Conservation (phyloP, 495 filamentous ascomycete species). For the Neurospora pannonica region DNA sequence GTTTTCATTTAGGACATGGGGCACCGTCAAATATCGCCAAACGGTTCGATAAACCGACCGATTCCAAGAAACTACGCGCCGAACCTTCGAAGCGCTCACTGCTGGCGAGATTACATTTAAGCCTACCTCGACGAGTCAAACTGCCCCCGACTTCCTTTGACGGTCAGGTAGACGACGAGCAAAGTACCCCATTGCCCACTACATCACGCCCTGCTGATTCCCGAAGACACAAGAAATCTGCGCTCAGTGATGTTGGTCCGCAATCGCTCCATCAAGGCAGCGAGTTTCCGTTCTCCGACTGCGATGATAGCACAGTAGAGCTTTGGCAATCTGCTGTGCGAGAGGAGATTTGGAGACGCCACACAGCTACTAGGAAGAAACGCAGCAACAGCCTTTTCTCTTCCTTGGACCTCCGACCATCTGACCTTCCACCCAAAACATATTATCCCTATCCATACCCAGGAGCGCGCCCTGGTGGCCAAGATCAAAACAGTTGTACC, state of each 20-base stretch:
- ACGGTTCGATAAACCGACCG: slow-evolving; percentile 24
- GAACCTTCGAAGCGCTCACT: slow-evolving; percentile 18
- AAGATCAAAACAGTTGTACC: background rate
- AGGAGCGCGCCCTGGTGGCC: background rate
- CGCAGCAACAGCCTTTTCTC: slow-evolving; percentile 1
- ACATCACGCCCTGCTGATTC: background rate
- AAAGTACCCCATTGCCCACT: background rate
- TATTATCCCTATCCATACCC: background rate
- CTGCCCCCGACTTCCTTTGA: slow-evolving; percentile 12
- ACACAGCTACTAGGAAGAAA: slow-evolving; percentile 5
- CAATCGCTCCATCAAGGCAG: background rate
- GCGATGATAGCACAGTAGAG: slow-evolving; percentile 10
- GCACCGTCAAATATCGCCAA: slow-evolving; percentile 16
- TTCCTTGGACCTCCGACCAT: background rate
- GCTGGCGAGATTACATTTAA: slow-evolving; percentile 25
- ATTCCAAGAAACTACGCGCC: slow-evolving; percentile 3
- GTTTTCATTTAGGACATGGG: slow-evolving; percentile 19
- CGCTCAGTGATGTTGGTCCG: background rate
- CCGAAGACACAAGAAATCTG: background rate
- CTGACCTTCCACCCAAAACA: background rate
- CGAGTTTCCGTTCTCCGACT: slow-evolving; percentile 1
- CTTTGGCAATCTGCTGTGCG: slow-evolving; percentile 13
- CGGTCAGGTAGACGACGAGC: background rate
- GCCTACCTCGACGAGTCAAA: slow-evolving; percentile 20
- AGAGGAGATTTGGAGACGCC: slow-evolving; percentile 16